Evolutionary conservation across 2,329 filamentous ascomycete genomes (phyloP).

Genomic region (Pyricularia sp.): DNA sequence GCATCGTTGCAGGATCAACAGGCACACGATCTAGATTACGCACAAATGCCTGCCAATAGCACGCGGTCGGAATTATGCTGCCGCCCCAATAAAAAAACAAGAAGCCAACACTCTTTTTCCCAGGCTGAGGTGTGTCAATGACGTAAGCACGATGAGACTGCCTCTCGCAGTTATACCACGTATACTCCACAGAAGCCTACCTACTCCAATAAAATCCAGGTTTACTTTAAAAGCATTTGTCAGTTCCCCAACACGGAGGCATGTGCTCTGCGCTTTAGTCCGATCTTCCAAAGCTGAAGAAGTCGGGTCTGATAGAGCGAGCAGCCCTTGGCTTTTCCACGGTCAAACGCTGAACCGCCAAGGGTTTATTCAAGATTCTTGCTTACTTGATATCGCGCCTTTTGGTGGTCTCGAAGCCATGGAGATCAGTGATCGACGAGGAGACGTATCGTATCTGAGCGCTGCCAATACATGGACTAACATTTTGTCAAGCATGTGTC

Average conservation of each 20-base stretch:
- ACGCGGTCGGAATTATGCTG: background rate
- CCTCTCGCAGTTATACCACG: background rate
- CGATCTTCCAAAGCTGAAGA: slow-evolving; percentile 47
- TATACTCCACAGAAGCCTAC: background rate
- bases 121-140: background rate
- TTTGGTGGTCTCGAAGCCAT: slow-evolving; percentile 52
- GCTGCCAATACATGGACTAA: slow-evolving; percentile 24
- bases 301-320: slow-evolving; percentile 56
- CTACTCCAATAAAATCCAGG: background rate
- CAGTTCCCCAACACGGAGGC: background rate
- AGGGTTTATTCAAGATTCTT: background rate
- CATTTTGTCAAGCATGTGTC: background rate
- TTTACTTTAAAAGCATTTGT: background rate
- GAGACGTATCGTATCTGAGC: slow-evolving; percentile 60
- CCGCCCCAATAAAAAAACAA: background rate
- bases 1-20: background rate
- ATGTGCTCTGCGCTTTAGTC: slow-evolving; percentile 60
- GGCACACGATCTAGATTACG: background rate
- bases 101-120: background rate
- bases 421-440: slow-evolving; percentile 26
- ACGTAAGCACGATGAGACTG: background rate
- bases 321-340: slow-evolving; percentile 17
- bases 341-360: slow-evolving; percentile 7
- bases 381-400: slow-evolving; percentile 45
- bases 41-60: background rate